Conservation (phyloP, 1,284 basidiomycete species). For the Amylostereum areolatum region DNA sequence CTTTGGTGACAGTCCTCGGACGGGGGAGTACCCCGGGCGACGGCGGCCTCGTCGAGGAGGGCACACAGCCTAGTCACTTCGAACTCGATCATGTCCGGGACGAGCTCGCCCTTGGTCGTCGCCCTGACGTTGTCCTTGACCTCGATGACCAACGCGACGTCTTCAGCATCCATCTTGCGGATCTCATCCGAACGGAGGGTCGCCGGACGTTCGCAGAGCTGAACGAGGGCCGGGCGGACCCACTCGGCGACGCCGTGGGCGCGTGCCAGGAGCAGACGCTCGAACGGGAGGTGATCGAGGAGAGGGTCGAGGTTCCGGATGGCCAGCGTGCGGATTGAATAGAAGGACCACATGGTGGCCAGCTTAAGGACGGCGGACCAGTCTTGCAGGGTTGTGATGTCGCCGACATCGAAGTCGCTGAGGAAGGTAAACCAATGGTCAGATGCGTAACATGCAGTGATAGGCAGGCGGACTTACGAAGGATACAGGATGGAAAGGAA, state of each 20-base stretch:
- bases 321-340: conserved; percentile 11
- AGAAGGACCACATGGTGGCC: conserved; percentile 12
- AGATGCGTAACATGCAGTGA: background rate
- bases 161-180: conserved; percentile 4
- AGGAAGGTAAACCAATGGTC: background rate
- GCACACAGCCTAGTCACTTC: no score
- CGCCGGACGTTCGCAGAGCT: conserved; percentile 6
- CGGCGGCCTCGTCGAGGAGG: no score
- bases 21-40: no score
- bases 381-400: conserved; percentile 8
- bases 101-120: no score
- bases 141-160: background rate
- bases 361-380: conserved; percentile 16
- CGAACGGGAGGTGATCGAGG: conserved; percentile 8
- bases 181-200: conserved; percentile 8
- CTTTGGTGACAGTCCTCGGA: no score
- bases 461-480: conserved; percentile 1
- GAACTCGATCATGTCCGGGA: no score
- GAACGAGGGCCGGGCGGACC: conserved; percentile 7
- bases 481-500: conserved; percentile 8
- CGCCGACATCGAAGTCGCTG: conserved; percentile 6
- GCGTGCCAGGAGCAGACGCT: conserved; percentile 14
- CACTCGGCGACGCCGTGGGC: conserved; percentile 6
- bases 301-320: conserved; percentile 5
- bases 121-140: background rate